Evolutionary conservation across 495 filamentous ascomycete species (phyloP).

Genomic region (Trichoderma reesei): DNA sequence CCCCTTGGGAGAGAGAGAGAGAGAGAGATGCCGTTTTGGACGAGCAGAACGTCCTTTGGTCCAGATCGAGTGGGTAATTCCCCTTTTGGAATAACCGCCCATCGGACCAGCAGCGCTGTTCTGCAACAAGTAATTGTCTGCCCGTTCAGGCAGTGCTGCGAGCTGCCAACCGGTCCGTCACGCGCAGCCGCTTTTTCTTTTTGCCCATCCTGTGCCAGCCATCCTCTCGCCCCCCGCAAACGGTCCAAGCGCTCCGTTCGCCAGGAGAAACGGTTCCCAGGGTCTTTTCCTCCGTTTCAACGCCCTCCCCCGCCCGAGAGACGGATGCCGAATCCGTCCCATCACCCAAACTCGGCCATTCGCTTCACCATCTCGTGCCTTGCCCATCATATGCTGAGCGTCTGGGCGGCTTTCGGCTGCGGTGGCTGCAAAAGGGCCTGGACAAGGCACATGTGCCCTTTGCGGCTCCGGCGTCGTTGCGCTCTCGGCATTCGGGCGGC

Average conservation of each 20-base stretch:
- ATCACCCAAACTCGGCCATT: too few species aligned
- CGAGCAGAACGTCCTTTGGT: not conserved
- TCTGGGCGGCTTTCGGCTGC: not conserved
- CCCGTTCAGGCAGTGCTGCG: not conserved
- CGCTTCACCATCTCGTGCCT: not conserved
- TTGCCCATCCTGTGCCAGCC: not conserved
- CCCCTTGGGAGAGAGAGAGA: too few species aligned
- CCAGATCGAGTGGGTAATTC: not conserved
- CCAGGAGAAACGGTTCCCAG: not conserved
- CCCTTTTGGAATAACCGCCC: not conserved
- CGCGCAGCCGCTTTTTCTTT: not conserved
- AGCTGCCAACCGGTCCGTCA: not conserved
- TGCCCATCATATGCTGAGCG: not conserved
- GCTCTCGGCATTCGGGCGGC: not conserved
- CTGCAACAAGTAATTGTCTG: not conserved
- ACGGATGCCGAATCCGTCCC: conserved; percentile 7
- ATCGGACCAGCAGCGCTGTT: not conserved
- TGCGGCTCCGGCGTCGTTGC: not conserved
- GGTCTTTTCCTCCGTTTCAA: too few species aligned
- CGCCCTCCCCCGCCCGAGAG: not conserved
- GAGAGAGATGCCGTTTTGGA: not conserved
- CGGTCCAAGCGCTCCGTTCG: not conserved
- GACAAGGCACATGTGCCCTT: too few species aligned
- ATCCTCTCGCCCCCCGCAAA: not conserved
- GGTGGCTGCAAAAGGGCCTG: too few species aligned